Percentiles rank a stretch among this genome's conserved stretches.
Conservation (phyloP, 257 asterid genomes). For the Ehretia macrophylla region DNA sequence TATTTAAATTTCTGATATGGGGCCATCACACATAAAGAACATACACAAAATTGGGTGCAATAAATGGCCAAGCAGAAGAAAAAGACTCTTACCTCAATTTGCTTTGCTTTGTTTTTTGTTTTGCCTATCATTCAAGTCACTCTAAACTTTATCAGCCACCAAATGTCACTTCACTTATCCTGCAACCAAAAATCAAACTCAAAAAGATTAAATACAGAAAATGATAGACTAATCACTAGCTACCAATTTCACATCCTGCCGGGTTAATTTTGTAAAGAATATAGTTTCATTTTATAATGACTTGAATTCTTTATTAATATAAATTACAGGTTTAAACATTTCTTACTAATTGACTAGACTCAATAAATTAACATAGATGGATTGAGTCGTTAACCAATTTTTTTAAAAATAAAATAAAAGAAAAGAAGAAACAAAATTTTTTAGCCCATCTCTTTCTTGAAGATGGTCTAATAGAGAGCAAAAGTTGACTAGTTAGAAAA, state of each 20-base stretch:
- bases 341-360: too few relatives aligned
- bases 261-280: too few relatives aligned
- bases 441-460: constrained; percentile 8
- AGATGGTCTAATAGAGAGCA: constrained; percentile 33
- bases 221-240: too few relatives aligned
- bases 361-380: too few relatives aligned
- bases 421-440: too few relatives aligned
- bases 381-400: too few relatives aligned
- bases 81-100: constrained; percentile 32
- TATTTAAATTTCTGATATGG: constrained; percentile 12
- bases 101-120: constrained; percentile 20
- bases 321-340: too few relatives aligned
- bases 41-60: constrained; percentile 22
- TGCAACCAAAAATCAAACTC: constrained; percentile 15
- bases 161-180: constrained; percentile 29
- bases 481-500: constrained; percentile 18
- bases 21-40: constrained; percentile 13
- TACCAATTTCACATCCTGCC: too few relatives aligned
- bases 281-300: too few relatives aligned
- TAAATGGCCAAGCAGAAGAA: constrained; percentile 14
- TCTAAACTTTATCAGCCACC: constrained; percentile 34
- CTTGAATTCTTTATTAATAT: too few relatives aligned
- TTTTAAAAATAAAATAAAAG: too few relatives aligned
- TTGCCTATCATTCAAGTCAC: constrained; percentile 50
- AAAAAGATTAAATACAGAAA: too few relatives aligned